These are phyloP conservation scores for Nemania bipapillata DNA, from an alignment of 2,329 filamentous ascomycete genomes.

Conservation along the genomic window DNA sequence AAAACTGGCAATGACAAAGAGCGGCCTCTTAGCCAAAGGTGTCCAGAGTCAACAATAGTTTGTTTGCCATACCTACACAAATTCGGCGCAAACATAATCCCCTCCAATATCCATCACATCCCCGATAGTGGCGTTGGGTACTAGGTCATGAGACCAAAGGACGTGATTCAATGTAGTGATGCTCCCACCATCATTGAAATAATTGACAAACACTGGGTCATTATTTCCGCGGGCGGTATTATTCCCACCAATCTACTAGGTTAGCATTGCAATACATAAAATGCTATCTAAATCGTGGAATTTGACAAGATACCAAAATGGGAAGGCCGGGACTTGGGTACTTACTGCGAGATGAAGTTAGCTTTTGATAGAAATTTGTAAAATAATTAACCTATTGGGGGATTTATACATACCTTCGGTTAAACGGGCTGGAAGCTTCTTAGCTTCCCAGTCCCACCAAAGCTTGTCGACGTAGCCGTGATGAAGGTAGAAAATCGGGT, in stretches of 20 bases:
- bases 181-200: constrained; percentile 34
- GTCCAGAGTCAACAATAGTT: background rate
- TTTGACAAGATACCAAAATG: no score
- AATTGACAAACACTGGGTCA: constrained; percentile 26
- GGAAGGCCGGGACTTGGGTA: no score
- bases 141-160: constrained; percentile 19
- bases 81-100: constrained; percentile 25
- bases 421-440: constrained; percentile 40
- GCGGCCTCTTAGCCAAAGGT: background rate
- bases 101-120: constrained; percentile 31
- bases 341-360: no score
- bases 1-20: background rate
- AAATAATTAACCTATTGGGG: constrained; percentile 24
- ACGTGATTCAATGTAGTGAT: constrained; percentile 30
- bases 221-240: no score
- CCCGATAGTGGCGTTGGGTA: constrained; percentile 25
- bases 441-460: constrained; percentile 50
- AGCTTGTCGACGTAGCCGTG: constrained; percentile 49
- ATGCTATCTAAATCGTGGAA: no score
- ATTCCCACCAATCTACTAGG: no score
- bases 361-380: no score
- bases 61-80: background rate
- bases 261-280: no score
- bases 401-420: constrained; percentile 44
- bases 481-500: constrained; percentile 50